Base-by-base conservation (phyloP, 768 basidiomycete species). In the Macrolepiota dolichaula region DNA sequence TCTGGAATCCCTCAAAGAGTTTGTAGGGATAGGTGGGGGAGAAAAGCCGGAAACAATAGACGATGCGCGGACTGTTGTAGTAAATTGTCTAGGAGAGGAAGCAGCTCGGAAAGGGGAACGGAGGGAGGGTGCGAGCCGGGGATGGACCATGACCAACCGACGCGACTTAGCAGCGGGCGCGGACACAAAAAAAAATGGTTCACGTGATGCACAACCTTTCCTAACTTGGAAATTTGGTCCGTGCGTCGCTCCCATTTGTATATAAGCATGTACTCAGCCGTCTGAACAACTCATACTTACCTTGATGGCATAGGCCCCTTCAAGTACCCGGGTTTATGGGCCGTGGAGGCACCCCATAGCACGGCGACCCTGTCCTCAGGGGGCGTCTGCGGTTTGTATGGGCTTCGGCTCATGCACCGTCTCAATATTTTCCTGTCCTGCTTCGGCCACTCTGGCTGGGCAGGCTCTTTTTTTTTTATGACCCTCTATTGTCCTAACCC, bases 341-440 rank as follows among this genome's bases (percentile, higher is more conserved):
- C 59, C 42, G 51, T 64, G 59, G 55, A 51, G 19, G 55, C 15
- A 29, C 59, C 47, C 51, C 63, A 64, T 64, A 64, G 63, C 63
- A 64, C 63, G 63, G 63, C 63, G 63, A 64, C 63, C 63, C 51
- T 64, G 63, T 64, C 63, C 63, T 29, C 67, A 68, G 66, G 62
- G 69, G 61, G 62, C 40, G 46, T 64, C 54, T 65, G 64, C 65
- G 77, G 80, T 72, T 84, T 83, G 83, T 83, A 80, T 85, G 81
- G 70, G 82, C 83, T 83, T 82, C 79, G 82, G 84, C 79, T 79
- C 83, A 85, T 85, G 85, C 85, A 86, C 81, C 79, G 83, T 86
- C 85, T 75, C 67, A 85, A 86, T 87, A 87, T 86, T 87, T 87
- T 79, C 85, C 85, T 73, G 86, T 85, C 81, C 82, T 76, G 74